Base-by-base conservation (phyloP, 2,329 filamentous ascomycete genomes). In the Hypoxylon sp. region DNA sequence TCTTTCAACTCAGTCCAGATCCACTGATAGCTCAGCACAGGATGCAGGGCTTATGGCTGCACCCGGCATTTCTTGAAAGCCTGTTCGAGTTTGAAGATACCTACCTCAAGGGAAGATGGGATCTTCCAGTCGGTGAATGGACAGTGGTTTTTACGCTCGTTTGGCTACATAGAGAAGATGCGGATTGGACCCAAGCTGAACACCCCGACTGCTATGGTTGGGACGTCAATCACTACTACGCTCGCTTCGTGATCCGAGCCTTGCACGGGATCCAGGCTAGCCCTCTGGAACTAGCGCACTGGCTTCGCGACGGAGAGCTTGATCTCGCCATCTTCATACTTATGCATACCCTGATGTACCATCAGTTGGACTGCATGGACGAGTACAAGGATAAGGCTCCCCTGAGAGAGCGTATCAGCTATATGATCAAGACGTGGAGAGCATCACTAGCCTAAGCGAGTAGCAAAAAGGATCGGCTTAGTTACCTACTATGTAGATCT, bases 291-390 rank as follows among this genome's bases (percentile, higher is more conserved):
- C 40, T 73, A 36, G 44, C 71, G 1, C 52, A 54, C 36, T 76
- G 72, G 74, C 36, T 75, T 2, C 33, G 53, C 5, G 59, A 68
- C 0, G 64, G 64, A 0, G 46, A 48, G 3, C 28, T 59, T 1
- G 69, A 71, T 3, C 60, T 73, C 16, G 68, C 61, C 0, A 61
- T 36, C 14, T 74, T 70, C 70, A 61, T 75, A n/a, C 55, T 74
- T 0, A 70, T 70, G 28, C 69, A 72, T 16, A 65, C 69, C 1
- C 62, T 76, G 2, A 62, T 74, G 68, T 75, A 70, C 20, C 46
- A 74, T 2, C 72, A 76, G 18, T 65, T 75, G 4, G 67, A 64
- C 6, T 40, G 44, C 9, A 75, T 75, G 72, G 61, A 59, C 6
- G 61, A 58, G 30, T 52, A 44, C 36, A 63, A 48, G 40, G 60